Evolutionary conservation across 2,329 filamentous ascomycete species (phyloP).

Genomic region (Diaporthe capsici): DNA sequence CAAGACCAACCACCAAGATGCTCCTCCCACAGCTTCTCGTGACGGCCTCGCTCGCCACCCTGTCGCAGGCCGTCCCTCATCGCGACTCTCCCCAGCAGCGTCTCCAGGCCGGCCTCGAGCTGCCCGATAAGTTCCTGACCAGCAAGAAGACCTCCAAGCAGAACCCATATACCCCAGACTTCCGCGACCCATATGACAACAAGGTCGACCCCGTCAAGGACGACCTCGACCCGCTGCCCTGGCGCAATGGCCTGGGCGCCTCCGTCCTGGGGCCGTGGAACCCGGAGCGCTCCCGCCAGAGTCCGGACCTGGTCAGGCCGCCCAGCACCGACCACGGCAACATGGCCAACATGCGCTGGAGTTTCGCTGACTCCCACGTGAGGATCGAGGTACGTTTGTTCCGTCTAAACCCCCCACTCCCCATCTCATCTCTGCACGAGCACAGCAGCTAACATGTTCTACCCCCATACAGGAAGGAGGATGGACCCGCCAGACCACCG

Average conservation of each 20-base stretch:
- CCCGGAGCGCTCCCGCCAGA: conserved; percentile 75
- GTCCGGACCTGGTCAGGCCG: conserved; percentile 79
- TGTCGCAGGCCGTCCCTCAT: conserved; percentile 48
- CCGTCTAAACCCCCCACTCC: not conserved
- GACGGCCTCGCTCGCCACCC: conserved; percentile 43
- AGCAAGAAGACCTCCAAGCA: conserved; percentile 49
- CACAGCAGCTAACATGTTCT: not conserved
- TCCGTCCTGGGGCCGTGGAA: conserved; percentile 80
- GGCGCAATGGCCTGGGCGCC: conserved; percentile 74
- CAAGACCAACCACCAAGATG: conserved; percentile 33
- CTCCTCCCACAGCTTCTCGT: conserved; percentile 41
- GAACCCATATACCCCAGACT: conserved; percentile 71
- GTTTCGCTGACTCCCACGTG: conserved; percentile 75
- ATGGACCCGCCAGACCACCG: conserved; percentile 82
- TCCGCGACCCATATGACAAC: conserved; percentile 73
- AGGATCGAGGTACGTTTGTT: conserved; percentile 69
- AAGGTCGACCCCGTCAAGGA: conserved; percentile 73
- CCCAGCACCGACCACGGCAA: conserved; percentile 81
- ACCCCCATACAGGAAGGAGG: conserved; percentile 71
- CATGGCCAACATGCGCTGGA: conserved; percentile 81
- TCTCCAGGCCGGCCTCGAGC: conserved; percentile 63
- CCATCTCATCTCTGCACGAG: not conserved
- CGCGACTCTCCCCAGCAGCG: conserved; percentile 69
- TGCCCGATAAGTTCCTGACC: conserved; percentile 58
- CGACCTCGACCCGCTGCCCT: conserved; percentile 75